These are phyloP conservation scores for Diplosphaera chodatii DNA, from an alignment of 139 green algal species.

Conservation along the genomic window DNA sequence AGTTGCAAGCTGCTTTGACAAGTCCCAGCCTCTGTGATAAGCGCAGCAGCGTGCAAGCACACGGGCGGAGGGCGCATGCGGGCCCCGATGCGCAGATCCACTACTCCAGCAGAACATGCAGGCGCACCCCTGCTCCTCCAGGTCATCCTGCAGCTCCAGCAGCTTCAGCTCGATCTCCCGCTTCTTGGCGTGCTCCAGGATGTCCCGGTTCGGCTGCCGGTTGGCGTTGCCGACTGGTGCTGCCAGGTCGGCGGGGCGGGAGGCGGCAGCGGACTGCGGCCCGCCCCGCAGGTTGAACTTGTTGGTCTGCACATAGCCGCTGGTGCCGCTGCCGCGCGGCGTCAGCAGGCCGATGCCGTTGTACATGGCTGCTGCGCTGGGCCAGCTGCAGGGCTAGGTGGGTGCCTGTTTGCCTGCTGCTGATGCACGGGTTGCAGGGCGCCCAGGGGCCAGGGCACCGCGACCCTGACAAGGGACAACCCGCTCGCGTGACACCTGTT, in stretches of 20 bases:
- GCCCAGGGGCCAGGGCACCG: no score
- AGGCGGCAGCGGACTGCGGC: background rate
- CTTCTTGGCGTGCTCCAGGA: conserved; percentile 91
- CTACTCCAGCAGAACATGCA: no score
- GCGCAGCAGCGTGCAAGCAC: no score
- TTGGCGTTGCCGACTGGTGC: conserved; percentile 8
- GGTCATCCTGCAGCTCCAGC: conserved; percentile 60
- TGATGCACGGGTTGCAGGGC: no score
- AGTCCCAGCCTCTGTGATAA: no score
- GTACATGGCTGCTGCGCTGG: conserved; percentile 11
- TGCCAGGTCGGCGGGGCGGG: conserved; percentile 2
- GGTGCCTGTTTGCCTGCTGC: no score
- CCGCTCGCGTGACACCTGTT: no score
- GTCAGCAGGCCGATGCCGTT: conserved; percentile 80
- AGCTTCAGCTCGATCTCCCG: conserved; percentile 90
- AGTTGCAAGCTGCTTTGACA: no score
- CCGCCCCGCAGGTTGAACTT: conserved; percentile 80
- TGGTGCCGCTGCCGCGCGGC: conserved; percentile 85
- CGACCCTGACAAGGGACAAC: no score
- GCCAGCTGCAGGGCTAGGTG: background rate
- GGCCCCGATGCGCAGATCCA: no score
- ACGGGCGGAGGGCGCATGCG: no score
- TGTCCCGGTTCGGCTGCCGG: conserved; percentile 72
- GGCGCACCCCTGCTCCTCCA: conserved; percentile 83
- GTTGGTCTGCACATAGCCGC: conserved; percentile 91